Evolutionary conservation across 495 filamentous ascomycete genomes (phyloP), one percentile per base, ranked within the genome.

Genomic region (Apiosordaria backusii): DNA sequence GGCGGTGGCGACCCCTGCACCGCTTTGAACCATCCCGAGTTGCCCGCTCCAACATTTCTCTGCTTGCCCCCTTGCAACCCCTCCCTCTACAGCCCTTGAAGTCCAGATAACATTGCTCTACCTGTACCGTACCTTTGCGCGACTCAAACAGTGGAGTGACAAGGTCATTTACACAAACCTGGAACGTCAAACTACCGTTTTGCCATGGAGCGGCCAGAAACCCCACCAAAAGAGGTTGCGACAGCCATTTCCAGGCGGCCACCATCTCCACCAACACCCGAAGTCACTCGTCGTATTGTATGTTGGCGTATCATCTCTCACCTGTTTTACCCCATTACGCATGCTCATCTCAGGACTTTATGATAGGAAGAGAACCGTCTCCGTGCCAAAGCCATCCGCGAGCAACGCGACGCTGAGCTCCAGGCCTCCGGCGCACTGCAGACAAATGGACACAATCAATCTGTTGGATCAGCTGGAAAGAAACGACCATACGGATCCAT

Each of bases 361-460:
- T 63, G 18, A 10, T 65, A 97, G 93, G 95, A 98, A 86, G 84
- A 92, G 70, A 94, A 89, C 70, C 90, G 96, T 53, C 87, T 97
- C 54, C 91, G 88, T 82, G 96, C 95, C 35, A 98, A 97, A 83
- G 93, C 92, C 19, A 80, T 93, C 53, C 89, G 91, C 22, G 87
- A 90, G 69, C 86, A 88, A 66, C 83, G 80, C 24, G 86, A 93
- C 67, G 84, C 84, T 18, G 84, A 87, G 10, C 68, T 79, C 62
- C 75, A 76, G 18, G 65, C 75, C 57, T 69, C 79, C 54, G 72
- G 70, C 26, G 67, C 26, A 68, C 68, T 2, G 61, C 71, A 4
- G 64, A 70, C n/a, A 66, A 74, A 50, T 80, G 75, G 52, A 77
- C 22, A 72, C 27, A 7, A 77, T 60, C 72, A 73, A 61, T 71